Conservation (phyloP, 805 yeast genomes). For the Torulaspora franciscae region DNA sequence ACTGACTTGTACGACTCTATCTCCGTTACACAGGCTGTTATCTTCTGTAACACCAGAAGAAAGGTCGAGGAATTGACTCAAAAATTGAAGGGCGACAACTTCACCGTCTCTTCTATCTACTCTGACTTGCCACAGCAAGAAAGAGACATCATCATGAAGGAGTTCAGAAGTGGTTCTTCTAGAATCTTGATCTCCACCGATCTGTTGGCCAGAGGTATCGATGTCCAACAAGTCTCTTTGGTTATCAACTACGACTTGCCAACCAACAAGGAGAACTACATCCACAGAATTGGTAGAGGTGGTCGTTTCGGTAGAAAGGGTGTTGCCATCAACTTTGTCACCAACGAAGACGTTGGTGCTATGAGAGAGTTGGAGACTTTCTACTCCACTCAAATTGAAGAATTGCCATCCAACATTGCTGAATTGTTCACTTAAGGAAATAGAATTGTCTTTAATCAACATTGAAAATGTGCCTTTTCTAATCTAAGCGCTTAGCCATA, state of each 20-base stretch:
- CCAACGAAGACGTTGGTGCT: slow-evolving; percentile 67
- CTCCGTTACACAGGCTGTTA: slow-evolving; percentile 95
- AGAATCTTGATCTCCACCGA: slow-evolving; percentile 94
- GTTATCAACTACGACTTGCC: slow-evolving; percentile 96
- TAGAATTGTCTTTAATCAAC: slow-evolving; percentile 12
- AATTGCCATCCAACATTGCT: slow-evolving; percentile 72
- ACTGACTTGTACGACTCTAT: slow-evolving; percentile 93
- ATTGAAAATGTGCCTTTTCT: slow-evolving; percentile 11
- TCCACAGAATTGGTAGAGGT: slow-evolving; percentile 96
- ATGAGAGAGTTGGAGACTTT: slow-evolving; percentile 70
- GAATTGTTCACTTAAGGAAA: slow-evolving; percentile 36
- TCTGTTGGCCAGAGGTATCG: slow-evolving; percentile 97
- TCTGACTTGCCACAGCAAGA: slow-evolving; percentile 95
- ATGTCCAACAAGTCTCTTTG: slow-evolving; percentile 94
- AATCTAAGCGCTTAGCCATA: slow-evolving; percentile 1
- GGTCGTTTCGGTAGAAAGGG: slow-evolving; percentile 99
- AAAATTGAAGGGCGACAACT: slow-evolving; percentile 71
- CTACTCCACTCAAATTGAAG: slow-evolving; percentile 70
- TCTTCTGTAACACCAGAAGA: slow-evolving; percentile 93
- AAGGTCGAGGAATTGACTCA: slow-evolving; percentile 89
- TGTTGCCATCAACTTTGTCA: slow-evolving; percentile 91
- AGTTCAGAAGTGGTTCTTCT: slow-evolving; percentile 89
- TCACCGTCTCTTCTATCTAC: slow-evolving; percentile 94
- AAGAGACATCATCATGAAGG: slow-evolving; percentile 91
- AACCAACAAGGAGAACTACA: slow-evolving; percentile 85